These are phyloP conservation scores for Erythrophleum fordii DNA, from an alignment of 306 rosid species.

Conservation along the genomic window DNA sequence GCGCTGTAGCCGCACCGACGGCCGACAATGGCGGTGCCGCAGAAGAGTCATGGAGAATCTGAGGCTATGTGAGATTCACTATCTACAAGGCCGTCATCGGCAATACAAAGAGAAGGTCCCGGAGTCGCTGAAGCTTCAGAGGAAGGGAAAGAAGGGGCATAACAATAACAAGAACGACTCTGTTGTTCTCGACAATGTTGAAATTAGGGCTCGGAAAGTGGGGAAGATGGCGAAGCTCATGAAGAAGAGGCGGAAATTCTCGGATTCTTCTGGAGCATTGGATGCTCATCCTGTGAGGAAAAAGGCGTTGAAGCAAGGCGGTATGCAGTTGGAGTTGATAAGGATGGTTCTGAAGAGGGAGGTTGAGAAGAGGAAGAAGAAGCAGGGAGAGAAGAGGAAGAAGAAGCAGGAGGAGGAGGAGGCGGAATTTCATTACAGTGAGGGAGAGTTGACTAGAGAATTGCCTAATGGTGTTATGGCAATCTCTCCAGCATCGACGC, in stretches of 20 bases:
- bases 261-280: conserved; percentile 48
- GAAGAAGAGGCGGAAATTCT: conserved; percentile 61
- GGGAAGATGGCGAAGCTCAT: conserved; percentile 50
- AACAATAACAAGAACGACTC: conserved; percentile 14
- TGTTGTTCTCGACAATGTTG: conserved; percentile 39
- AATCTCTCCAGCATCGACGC: conserved; percentile 69
- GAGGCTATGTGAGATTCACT: conserved; percentile 96
- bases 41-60: conserved; percentile 76
- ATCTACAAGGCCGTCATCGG: conserved; percentile 92
- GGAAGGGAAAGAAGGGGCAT: conserved; percentile 52
- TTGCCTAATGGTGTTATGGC: conserved; percentile 96
- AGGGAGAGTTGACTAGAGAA: conserved; percentile 70
- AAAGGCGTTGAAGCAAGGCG: conserved; percentile 59
- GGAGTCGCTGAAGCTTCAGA: conserved; percentile 79
- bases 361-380: conserved; percentile 72
- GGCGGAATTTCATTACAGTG: conserved; percentile 44
- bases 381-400: conserved; percentile 27
- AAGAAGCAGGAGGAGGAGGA: conserved; percentile 35
- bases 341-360: conserved; percentile 88
- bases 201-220: conserved; percentile 66
- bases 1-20: conserved; percentile 92
- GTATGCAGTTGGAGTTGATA: conserved; percentile 78
- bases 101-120: conserved; percentile 91
- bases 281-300: conserved; percentile 49
- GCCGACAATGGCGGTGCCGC: conserved; percentile 95